Percentiles rank a stretch among this genome's conserved stretches.
Evolutionary conservation across 805 yeast species (phyloP).

Genomic region (Saccharomycopsis capsularis): DNA sequence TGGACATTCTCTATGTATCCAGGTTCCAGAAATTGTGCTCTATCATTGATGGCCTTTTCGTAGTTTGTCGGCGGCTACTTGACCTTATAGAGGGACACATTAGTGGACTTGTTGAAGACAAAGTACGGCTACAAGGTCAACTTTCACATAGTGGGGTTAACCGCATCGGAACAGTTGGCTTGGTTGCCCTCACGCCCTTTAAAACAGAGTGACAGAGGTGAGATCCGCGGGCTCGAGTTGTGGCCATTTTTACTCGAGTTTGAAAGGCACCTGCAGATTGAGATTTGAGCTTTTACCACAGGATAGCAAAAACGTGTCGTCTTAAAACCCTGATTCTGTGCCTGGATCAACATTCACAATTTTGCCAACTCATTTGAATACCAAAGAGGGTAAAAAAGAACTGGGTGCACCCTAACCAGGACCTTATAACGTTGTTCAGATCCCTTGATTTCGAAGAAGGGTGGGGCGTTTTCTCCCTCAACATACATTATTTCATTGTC

Average conservation of each 20-base stretch:
- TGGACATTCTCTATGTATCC: conserved; percentile 35
- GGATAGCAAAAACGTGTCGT: too few relatives aligned
- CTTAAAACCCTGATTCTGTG: too few relatives aligned
- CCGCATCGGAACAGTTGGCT: conserved; percentile 52
- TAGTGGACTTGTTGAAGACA: conserved; percentile 31
- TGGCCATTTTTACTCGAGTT: conserved; percentile 54
- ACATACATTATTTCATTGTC: conserved; percentile 57
- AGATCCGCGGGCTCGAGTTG: conserved; percentile 35
- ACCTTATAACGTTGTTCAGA: conserved; percentile 43
- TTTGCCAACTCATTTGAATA: conserved; percentile 66
- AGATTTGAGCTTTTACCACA: conserved; percentile 32
- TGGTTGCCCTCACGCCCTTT: conserved; percentile 43
- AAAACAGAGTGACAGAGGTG: conserved; percentile 24
- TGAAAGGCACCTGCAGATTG: conserved; percentile 71
- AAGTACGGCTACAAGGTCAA: conserved; percentile 30
- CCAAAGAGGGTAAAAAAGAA: conserved; percentile 61
- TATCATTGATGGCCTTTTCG: conserved; percentile 46
- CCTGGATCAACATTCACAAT: conserved; percentile 41
- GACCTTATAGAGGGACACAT: conserved; percentile 29
- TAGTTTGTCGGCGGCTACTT: conserved; percentile 33
- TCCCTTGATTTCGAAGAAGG: conserved; percentile 55
- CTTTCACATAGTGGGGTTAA: conserved; percentile 38
- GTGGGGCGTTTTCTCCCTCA: conserved; percentile 43
- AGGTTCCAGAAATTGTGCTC: conserved; percentile 63
- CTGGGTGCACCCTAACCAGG: conserved; percentile 43